A percentile compares a stretch with the other conserved stretches of the same genome.
Conservation (phyloP, 331 rosid species). For the Quercus lobata region DNA sequence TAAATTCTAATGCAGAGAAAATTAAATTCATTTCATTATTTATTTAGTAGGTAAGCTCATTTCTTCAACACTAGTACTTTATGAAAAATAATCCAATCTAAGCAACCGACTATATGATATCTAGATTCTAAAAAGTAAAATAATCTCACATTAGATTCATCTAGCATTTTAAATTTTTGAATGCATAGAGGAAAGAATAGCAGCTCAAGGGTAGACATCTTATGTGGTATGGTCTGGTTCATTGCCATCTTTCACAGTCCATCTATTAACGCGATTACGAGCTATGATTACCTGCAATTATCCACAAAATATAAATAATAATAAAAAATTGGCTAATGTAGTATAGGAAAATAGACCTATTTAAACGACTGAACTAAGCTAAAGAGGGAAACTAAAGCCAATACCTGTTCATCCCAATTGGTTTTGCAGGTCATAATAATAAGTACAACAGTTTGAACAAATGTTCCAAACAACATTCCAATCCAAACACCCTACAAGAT, state of each 20-base stretch:
- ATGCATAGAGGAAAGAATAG: neutral
- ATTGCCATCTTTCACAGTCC: neutral
- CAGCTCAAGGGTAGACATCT: neutral
- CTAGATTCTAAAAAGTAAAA: neutral
- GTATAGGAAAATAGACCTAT: too few relatives aligned
- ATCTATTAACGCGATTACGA: slow-evolving; percentile 6
- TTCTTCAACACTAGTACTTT: too few relatives aligned
- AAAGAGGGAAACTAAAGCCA: too few relatives aligned
- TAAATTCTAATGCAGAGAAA: too few relatives aligned
- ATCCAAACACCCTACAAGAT: slow-evolving; percentile 24
- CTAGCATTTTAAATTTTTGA: neutral
- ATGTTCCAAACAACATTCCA: slow-evolving; percentile 23
- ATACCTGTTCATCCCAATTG: slow-evolving; percentile 22
- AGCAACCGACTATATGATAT: neutral
- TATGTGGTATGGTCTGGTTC: neutral
- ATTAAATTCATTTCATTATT: too few relatives aligned
- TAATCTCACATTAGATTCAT: neutral
- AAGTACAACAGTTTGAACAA: slow-evolving; percentile 18
- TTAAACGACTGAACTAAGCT: too few relatives aligned
- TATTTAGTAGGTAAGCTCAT: too few relatives aligned
- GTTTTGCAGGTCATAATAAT: slow-evolving; percentile 12
- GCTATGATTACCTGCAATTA: slow-evolving; percentile 18
- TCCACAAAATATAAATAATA: neutral
- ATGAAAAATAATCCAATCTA: neutral
- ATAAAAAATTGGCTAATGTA: neutral